A percentile compares a stretch with the other conserved stretches of the same genome.
Evolutionary conservation across 306 rosid genomes (phyloP).

Genomic region (Ziziphus jujuba): DNA sequence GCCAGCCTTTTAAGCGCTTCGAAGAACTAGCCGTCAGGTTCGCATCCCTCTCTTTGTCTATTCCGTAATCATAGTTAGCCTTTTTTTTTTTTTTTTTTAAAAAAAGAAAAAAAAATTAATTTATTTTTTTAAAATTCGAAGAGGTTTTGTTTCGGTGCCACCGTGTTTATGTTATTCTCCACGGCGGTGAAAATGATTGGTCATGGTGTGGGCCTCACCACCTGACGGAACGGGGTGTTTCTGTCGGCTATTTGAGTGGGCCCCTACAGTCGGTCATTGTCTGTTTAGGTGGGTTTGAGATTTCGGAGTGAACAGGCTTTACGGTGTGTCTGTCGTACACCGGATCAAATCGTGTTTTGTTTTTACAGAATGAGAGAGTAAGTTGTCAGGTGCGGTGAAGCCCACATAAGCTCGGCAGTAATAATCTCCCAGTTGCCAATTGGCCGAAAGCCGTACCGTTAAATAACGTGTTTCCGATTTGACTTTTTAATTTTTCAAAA

Average conservation of each 20-base stretch:
- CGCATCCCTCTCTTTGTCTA: no score
- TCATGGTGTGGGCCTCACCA: conserved; percentile 31
- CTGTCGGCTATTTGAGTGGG: no score
- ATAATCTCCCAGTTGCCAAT: neutral
- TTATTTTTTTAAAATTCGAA: neutral
- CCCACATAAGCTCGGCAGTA: conserved; percentile 17
- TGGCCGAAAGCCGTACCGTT: neutral
- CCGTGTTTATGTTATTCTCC: no score
- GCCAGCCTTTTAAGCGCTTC: conserved; percentile 40
- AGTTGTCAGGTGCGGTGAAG: conserved; percentile 6
- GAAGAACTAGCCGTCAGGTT: conserved; percentile 47
- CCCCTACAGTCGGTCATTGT: no score
- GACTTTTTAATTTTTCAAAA: neutral
- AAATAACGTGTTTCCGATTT: neutral
- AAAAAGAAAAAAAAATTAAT: no score
- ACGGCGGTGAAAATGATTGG: no score
- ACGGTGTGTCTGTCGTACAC: conserved; percentile 16
- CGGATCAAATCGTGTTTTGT: neutral
- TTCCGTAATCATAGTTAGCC: neutral
- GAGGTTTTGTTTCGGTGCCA: no score
- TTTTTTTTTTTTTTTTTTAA: neutral
- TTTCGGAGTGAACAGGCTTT: neutral
- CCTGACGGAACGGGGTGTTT: no score
- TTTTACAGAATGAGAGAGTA: neutral
- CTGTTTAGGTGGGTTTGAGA: conserved; percentile 7